Evolutionary conservation across 2,329 filamentous ascomycete genomes (phyloP).

Genomic region (Daldinia sp.): DNA sequence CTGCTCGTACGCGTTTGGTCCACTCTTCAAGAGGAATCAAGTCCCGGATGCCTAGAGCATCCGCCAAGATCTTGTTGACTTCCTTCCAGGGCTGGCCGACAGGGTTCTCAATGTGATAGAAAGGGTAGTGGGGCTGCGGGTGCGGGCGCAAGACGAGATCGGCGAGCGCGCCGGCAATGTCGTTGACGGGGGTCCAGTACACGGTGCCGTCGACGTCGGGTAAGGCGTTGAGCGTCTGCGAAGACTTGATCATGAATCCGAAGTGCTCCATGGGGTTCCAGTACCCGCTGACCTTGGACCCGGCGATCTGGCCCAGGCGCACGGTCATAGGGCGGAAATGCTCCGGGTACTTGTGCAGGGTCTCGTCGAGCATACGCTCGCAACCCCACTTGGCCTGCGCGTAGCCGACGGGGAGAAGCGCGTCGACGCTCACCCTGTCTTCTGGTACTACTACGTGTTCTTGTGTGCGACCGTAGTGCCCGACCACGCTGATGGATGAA

Average conservation of each 20-base stretch:
- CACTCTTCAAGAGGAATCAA: slow-evolving; percentile 47
- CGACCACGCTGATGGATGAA: slow-evolving; percentile 56
- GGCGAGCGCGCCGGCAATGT: slow-evolving; percentile 41
- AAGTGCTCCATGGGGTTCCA: slow-evolving; percentile 68
- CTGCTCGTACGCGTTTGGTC: slow-evolving; percentile 43
- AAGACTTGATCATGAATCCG: slow-evolving; percentile 62
- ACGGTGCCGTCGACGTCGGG: slow-evolving; percentile 57
- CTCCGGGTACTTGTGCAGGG: slow-evolving; percentile 56
- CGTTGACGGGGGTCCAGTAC: slow-evolving; percentile 61
- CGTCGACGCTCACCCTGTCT: slow-evolving; percentile 52
- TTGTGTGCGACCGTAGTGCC: slow-evolving; percentile 45
- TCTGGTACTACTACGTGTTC: slow-evolving; percentile 56
- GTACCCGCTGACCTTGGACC: slow-evolving; percentile 60
- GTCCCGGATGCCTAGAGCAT: slow-evolving; percentile 39
- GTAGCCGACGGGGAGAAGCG: slow-evolving; percentile 61
- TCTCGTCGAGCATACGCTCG: slow-evolving; percentile 62
- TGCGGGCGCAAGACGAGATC: slow-evolving; percentile 43
- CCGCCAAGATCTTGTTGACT: slow-evolving; percentile 34
- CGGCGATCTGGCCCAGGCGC: slow-evolving; percentile 65
- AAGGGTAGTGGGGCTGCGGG: slow-evolving; percentile 12
- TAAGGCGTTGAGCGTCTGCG: slow-evolving; percentile 57
- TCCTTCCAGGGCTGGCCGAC: slow-evolving; percentile 46
- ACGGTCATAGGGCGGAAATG: slow-evolving; percentile 58
- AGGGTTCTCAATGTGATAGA: slow-evolving; percentile 52
- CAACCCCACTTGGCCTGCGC: slow-evolving; percentile 64